Percentiles rank a stretch among this genome's conserved stretches.
These are phyloP conservation scores for Echinosphaeria canescens DNA, from an alignment of 2,329 filamentous ascomycete species.

Conservation along the genomic window DNA sequence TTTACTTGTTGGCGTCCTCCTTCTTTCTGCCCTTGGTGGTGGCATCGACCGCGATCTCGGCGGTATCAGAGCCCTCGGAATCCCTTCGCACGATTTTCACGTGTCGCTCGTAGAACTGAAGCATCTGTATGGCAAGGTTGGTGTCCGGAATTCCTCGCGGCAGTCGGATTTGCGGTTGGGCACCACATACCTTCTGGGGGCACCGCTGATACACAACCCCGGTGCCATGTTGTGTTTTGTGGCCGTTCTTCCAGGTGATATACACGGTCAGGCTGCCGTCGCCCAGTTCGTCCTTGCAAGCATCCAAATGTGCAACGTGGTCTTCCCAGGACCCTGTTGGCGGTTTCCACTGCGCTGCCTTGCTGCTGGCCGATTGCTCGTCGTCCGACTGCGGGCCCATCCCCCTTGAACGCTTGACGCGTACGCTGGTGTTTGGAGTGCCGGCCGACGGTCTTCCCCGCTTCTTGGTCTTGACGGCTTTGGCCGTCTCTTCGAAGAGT, in stretches of 20 bases:
- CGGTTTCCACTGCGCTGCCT: slow-evolving; percentile 32
- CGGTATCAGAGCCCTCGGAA: too few relatives aligned
- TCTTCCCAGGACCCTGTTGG: slow-evolving; percentile 63
- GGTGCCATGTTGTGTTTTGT: slow-evolving; percentile 54
- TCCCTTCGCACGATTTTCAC: slow-evolving; percentile 33
- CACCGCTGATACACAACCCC: slow-evolving; percentile 50
- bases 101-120: slow-evolving; percentile 35
- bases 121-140: slow-evolving; percentile 20
- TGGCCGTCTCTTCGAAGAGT: slow-evolving; percentile 26
- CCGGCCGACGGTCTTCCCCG: slow-evolving; percentile 24
- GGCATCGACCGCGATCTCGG: too few relatives aligned
- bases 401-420: slow-evolving; percentile 22
- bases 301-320: slow-evolving; percentile 46
- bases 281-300: slow-evolving; percentile 41
- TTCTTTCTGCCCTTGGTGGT: too few relatives aligned
- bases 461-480: slow-evolving; percentile 31
- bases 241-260: slow-evolving; percentile 50
- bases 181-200: slow-evolving; percentile 43
- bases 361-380: slow-evolving; percentile 22
- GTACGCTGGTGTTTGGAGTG: slow-evolving; percentile 10
- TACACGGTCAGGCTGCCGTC: slow-evolving; percentile 40
- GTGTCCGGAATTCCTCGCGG: neutral
- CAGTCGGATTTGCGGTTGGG: neutral
- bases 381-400: slow-evolving; percentile 17
- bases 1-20: too few relatives aligned